These are phyloP conservation scores for Cyberlindnera xylosilytica DNA, from an alignment of 805 yeast genomes.

Conservation along the genomic window DNA sequence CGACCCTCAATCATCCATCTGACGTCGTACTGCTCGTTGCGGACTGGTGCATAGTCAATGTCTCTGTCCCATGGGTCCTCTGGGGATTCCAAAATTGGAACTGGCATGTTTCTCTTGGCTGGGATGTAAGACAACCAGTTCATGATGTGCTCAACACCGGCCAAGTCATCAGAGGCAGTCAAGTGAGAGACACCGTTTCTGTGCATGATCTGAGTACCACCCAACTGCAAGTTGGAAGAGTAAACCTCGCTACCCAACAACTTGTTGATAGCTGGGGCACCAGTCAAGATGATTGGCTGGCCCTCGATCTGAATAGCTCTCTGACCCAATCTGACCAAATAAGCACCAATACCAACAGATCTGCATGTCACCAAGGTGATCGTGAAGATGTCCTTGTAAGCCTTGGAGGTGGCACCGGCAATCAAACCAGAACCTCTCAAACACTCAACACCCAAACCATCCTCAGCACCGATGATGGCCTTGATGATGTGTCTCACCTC, in stretches of 20 bases:
- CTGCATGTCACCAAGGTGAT: constrained; percentile 98
- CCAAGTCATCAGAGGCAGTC: constrained; percentile 95
- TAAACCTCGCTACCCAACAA: constrained; percentile 95
- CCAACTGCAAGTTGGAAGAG: constrained; percentile 93
- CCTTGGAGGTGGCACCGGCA: constrained; percentile 98
- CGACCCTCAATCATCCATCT: constrained; percentile 94
- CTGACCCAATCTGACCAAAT: constrained; percentile 96
- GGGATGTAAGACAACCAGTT: constrained; percentile 96
- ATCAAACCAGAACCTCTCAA: constrained; percentile 96
- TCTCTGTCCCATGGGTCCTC: constrained; percentile 93
- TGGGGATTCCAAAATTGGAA: constrained; percentile 74
- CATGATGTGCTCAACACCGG: constrained; percentile 92
- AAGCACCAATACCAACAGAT: constrained; percentile 99
- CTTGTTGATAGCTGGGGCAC: constrained; percentile 98
- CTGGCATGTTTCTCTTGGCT: constrained; percentile 82
- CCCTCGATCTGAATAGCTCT: constrained; percentile 99
- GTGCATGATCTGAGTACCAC: constrained; percentile 99
- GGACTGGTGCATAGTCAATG: constrained; percentile 73
- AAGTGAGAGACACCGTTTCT: constrained; percentile 96
- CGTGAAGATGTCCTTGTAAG: constrained; percentile 96
- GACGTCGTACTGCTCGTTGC: constrained; percentile 78
- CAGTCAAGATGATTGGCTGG: constrained; percentile 96
- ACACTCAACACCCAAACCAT: constrained; percentile 98
- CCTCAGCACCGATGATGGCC: constrained; percentile 88
- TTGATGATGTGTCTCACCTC: constrained; percentile 78